Conservation (phyloP, 2,329 filamentous ascomycete species). For the Paecilomyces variotii region DNA sequence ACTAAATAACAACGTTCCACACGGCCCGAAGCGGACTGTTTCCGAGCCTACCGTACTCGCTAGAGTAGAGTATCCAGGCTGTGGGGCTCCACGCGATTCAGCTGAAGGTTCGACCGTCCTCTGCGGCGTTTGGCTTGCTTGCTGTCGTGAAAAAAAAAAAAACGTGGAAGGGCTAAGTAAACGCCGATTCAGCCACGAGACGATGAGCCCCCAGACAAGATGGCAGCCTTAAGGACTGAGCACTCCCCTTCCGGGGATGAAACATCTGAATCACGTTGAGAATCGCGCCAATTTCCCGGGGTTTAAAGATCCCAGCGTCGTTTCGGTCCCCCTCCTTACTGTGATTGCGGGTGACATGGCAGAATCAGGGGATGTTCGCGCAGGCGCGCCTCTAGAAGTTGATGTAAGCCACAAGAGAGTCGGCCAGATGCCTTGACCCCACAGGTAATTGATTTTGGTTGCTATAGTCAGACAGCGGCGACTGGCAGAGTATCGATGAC, state of each 20-base stretch:
- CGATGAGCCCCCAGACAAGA: not conserved
- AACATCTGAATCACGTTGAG: not conserved
- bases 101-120: not conserved
- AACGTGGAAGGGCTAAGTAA: not conserved
- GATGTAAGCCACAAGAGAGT: slow-evolving; percentile 1
- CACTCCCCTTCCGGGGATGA: not conserved
- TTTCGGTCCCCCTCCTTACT: not conserved
- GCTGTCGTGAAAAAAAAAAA: not conserved
- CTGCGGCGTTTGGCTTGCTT: not conserved
- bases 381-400: slow-evolving; percentile 1
- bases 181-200: not conserved
- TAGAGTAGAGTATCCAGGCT: not conserved
- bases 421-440: not conserved
- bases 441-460: not conserved
- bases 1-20: not conserved
- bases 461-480: slow-evolving; percentile 1
- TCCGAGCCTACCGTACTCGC: not conserved
- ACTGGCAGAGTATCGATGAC: slow-evolving; percentile 10
- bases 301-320: not conserved
- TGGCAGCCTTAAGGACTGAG: not conserved
- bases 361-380: not conserved
- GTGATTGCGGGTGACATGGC: not conserved
- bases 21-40: not conserved
- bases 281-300: not conserved
- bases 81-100: not conserved